These are phyloP conservation scores for Penicillium olsonii DNA, from an alignment of 2,329 filamentous ascomycete genomes.

Conservation along the genomic window DNA sequence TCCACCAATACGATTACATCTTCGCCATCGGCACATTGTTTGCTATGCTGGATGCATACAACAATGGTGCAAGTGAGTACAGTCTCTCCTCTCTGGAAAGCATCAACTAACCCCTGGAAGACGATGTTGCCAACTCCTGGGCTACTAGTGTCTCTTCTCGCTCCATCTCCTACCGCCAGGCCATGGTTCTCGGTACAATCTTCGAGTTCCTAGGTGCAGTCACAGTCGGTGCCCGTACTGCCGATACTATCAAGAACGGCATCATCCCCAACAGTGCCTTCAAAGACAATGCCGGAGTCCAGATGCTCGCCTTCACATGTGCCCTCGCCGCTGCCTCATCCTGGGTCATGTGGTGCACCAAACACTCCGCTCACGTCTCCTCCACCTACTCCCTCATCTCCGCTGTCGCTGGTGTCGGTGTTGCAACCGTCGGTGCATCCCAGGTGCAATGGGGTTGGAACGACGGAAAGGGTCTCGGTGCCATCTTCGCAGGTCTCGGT, in stretches of 20 bases:
- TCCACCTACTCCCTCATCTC: conserved; percentile 73
- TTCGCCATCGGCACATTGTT: conserved; percentile 76
- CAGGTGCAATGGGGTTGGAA: conserved; percentile 72
- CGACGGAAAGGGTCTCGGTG: conserved; percentile 65
- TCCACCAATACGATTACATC: conserved; percentile 67
- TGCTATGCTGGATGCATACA: conserved; percentile 74
- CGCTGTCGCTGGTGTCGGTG: conserved; percentile 68
- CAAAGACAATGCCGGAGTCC: conserved; percentile 62
- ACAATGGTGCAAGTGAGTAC: conserved; percentile 73
- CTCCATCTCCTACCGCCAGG: conserved; percentile 50
- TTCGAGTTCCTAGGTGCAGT: conserved; percentile 71
- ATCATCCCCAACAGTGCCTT: conserved; percentile 66
- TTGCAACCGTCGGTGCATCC: conserved; percentile 64
- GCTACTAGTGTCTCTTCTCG: conserved; percentile 80
- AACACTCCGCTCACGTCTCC: conserved; percentile 71
- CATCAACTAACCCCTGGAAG: conserved; percentile 12
- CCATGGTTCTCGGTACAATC: conserved; percentile 56
- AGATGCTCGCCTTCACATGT: conserved; percentile 59
- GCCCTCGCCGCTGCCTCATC: conserved; percentile 40
- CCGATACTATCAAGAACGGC: conserved; percentile 77
- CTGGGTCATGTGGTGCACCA: conserved; percentile 81
- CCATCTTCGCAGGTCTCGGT: conserved; percentile 63
- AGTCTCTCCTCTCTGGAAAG: not conserved
- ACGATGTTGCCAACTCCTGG: conserved; percentile 84
- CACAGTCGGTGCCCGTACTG: conserved; percentile 67